Evolutionary conservation across 129 eudicot species (phyloP), one percentile per base, ranked within the genome.

Genomic region (Tanacetum coccineum): DNA sequence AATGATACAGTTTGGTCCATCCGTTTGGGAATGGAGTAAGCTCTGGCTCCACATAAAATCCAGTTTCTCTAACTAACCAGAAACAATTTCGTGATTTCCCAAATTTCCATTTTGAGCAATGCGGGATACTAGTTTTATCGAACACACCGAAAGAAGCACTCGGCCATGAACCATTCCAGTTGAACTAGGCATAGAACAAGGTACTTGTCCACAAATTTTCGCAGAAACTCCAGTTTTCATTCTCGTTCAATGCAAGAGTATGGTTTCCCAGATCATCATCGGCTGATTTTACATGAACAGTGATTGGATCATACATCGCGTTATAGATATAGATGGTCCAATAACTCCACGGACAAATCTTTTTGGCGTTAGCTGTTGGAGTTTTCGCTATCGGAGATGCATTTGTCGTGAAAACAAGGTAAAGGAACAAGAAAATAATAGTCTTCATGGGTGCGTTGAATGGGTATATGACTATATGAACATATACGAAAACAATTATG

Each of bases 191-290:
- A 32, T 4, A 36, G 21, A 15, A 67, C 5, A 10, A 6, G 12
- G 72, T 67, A 3, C 1, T 18, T 36, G 6, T 36, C 9, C 9
- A 36, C 18, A 26, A 0, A 2, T 5, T 3, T 28, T 48, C 9
- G 26, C 71, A 66, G 17, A 66, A 66, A 15, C 45, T 17, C 71
- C 71, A 66, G 10, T 66, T n/a, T 52, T 28, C 19, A 50, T 50
- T 30, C 11, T 60, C 66, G 44, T 47, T 65, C 4, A 22, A 1
- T 47, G 70, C 57, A 26, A 65, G 53, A 46, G 58, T 65, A 47
- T 51, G 70, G 12, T 47, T 47, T 22, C 70, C 70, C 3, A 65
- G 70, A 65, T 65, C 70, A 47, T 65, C 44, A 47, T 65, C 56
- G 3, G 14, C n/a, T 6, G 63, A 58, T 21, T 26, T 3, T 22